Evolutionary conservation across 345 rosid species (phyloP), one percentile per base, ranked within the genome.

Genomic region (Aquilaria yunnanensis): DNA sequence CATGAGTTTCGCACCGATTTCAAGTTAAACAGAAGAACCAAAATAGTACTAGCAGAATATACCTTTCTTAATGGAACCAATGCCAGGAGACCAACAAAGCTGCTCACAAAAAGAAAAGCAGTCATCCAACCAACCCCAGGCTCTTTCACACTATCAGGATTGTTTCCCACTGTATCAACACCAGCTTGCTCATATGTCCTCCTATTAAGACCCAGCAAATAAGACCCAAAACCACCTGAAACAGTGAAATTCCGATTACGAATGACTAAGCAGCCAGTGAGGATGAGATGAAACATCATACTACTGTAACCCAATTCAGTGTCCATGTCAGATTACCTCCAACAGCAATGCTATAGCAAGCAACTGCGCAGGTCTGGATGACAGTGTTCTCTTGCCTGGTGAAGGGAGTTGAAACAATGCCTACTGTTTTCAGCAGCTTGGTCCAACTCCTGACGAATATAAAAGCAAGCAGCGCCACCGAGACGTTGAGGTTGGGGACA

Each of bases 171-270:
- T 2, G 89, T 74, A 51, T 77, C 83, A 67, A 76, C 78, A 45
- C 83, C 99, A 1, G 86, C 83, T 14, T 73, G 83, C 77, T 77
- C 86, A 61, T 85, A 90, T 1, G 96, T 94, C 70, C 65, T 69
- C 72, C 78, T 62, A 62, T 83, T 90, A 60, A 94, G 78, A 56
- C 92, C 97, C 77, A 94, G 62, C 63, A 94, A 70, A 68, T 90
- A 94, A 3, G 99, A 94, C 16, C 96, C 99, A 55, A 94, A 94
- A 47, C 99, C 97, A 72, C 99, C 99, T 93, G 74, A 60, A 54
- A 54, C 8, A 23, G 5, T 37, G 43, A 37, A 37, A 5, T 5
- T 5, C 43, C 1, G 43, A 37, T 37, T 37, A 37, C 5, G 7
- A 5, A 37, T 37, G 7, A 37, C 8, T 9, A 37, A 37, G 5